These are phyloP conservation scores for Spirogloea muscicola DNA, from an alignment of 139 green algal genomes.

Conservation along the genomic window DNA sequence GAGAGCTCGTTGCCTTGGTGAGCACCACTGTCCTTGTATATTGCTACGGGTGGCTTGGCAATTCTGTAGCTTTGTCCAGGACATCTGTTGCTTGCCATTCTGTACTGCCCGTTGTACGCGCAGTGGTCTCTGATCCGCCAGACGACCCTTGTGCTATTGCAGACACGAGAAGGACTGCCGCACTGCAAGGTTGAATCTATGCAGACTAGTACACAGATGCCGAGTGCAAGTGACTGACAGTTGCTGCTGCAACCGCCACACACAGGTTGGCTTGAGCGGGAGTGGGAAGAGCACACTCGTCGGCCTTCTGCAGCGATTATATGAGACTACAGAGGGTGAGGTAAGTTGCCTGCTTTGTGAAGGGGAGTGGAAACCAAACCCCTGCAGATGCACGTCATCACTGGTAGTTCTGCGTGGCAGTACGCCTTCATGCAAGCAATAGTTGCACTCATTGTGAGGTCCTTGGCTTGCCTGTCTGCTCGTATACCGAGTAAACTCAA, in stretches of 20 bases:
- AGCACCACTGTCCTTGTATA: slow-evolving; percentile 22
- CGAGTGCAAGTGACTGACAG: neutral
- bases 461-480: neutral
- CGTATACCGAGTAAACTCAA: neutral
- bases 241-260: slow-evolving; percentile 14
- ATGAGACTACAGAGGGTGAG: slow-evolving; percentile 50
- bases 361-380: neutral
- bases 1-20: slow-evolving; percentile 69
- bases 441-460: neutral
- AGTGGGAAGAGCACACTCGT: slow-evolving; percentile 90
- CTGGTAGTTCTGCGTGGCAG: neutral
- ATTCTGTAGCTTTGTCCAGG: neutral
- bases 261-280: slow-evolving; percentile 85
- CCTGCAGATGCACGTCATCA: neutral
- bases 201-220: neutral
- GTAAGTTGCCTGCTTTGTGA: slow-evolving; percentile 20
- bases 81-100: neutral
- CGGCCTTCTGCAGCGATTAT: slow-evolving; percentile 78
- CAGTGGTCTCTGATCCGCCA: neutral
- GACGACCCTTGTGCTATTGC: neutral
- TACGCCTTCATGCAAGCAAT: neutral
- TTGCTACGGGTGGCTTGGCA: neutral
- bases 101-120: too few relatives aligned
- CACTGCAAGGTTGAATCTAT: neutral
- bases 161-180: neutral